Evolutionary conservation across 2,329 filamentous ascomycete species (phyloP), one percentile per base, ranked within the genome.

Genomic region (Colletotrichum noveboracense): DNA sequence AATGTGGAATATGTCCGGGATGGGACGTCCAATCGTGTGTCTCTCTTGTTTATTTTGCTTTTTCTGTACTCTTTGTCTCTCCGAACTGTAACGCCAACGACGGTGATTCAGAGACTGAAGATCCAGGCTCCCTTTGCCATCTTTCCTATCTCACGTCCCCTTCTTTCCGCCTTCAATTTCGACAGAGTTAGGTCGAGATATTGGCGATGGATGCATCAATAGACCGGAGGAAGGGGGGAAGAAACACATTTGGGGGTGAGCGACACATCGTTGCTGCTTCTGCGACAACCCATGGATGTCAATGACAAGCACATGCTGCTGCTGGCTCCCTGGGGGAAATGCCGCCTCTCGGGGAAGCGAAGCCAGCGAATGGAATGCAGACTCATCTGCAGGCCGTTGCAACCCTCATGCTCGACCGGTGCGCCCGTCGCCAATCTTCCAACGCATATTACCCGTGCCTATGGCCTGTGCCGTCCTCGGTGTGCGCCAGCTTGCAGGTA

Each of bases 11-110:
- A 38, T 21, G 69, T 64, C 73, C 73, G 69, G 72, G 73, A 68
- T 72, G 38, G 7, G n/a, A 75, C 64, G 69, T 43, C 69, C 61
- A 74, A 64, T 75, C 9, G 21, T 43, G 32, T 58, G 24, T 75
- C 65, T 75, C 52, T 71, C 34, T 38, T 64, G 38, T 72, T 75
- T 67, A 56, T 72, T 68, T 75, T 72, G 69, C 69, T 75, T 75
- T 75, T 72, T 67, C 24, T 21, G 36, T 56, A 66, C 38, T 21
- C 7, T 30, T n/a, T 66, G 62, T 72, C 55, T 75, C 43, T 70
- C 69, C 13, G 26, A 36, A 61, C 18, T 67, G 56, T 64, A 67
- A 75, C 65, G 70, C 30, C 60, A 67, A 72, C 72, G 70, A 64
- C 60, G 34, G 65, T 60, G 55, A 65, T 48, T 52, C 56, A 48